Evolutionary conservation across 2,329 filamentous ascomycete species (phyloP), one percentile per base, ranked within the genome.

Genomic region (Cercospora janseana): DNA sequence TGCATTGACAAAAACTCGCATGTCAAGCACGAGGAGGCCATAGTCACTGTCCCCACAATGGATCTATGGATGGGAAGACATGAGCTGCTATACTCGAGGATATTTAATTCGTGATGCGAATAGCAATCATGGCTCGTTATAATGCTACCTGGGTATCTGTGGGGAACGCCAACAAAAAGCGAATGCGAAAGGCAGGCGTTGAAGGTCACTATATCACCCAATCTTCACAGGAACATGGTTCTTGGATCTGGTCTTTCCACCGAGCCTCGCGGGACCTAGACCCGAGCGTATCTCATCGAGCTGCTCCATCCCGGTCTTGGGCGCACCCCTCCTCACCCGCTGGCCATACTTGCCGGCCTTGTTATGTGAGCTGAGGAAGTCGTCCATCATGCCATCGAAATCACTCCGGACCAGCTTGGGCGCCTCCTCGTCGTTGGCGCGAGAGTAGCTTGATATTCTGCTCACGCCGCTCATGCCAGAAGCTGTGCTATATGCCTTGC

Each of bases 351-450:
- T 90, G 2, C 86, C 86, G 18, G 79, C 79, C 70, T 82, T 85
- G 7, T 81, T 81, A 65, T 88, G 86, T 26, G 77, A 83, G 6
- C 83, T 87, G 20, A 97, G 72, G 71, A 98, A 98, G 49, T 95
- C 91, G 66, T 97, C 92, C 77, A 98, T 83, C 66, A 97, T 89
- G 54, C 77, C 80, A 66, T 95, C 85, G 69, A 98, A 95, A 66
- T 96, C 91, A 29, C 78, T 75, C 37, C 89, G 77, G 28, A 88
- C 73, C 7, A 85, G 79, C 0, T 66, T 59, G 1, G 74, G 72
- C 12, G 71, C 73, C 57, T 68, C 66, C n/a, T 60, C 61, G 56
- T 69, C 66, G 3, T 63, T 66, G 23, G 63, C 61, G 4, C 60
- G 57, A 18, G 62, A 66, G 47, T 68, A 69, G 6, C 54, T 60